Evolutionary conservation across 768 basidiomycete genomes (phyloP).

Genomic region (Mycena leptocephala): DNA sequence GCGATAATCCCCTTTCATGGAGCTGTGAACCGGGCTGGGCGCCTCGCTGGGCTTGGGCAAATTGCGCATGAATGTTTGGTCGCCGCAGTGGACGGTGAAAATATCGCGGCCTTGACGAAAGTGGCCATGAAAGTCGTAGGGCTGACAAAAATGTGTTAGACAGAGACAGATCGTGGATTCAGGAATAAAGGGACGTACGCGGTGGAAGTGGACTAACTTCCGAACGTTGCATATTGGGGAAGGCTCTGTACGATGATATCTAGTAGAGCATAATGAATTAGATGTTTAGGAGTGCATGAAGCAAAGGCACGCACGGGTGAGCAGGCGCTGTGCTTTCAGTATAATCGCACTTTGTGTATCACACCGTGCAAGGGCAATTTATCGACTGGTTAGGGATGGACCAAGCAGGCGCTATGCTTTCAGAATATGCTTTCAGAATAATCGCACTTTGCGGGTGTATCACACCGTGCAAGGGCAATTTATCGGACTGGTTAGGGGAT

Average conservation of each 20-base stretch:
- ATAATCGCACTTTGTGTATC: no score
- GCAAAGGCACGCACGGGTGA: no score
- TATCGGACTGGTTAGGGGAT: no score
- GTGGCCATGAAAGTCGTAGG: background rate
- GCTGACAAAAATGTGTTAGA: background rate
- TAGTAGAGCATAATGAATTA: background rate
- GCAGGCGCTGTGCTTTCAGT: no score
- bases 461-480: no score
- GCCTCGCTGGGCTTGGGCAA: background rate
- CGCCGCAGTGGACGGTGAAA: background rate
- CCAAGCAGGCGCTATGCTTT: no score
- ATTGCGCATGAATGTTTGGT: background rate
- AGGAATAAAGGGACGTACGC: background rate
- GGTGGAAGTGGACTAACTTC: no score
- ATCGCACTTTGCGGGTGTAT: no score
- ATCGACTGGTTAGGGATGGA: no score
- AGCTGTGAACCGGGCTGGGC: slow-evolving; percentile 5
- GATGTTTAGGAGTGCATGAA: no score
- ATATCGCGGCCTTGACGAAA: background rate
- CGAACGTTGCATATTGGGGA: background rate
- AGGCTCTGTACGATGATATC: background rate
- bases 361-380: no score
- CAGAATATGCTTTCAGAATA: no score
- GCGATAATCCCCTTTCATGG: slow-evolving; percentile 6
- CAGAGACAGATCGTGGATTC: background rate